phyloP scores from a whole-genome alignment of 148 eudicot species.

The Rheum nobile region DNA sequence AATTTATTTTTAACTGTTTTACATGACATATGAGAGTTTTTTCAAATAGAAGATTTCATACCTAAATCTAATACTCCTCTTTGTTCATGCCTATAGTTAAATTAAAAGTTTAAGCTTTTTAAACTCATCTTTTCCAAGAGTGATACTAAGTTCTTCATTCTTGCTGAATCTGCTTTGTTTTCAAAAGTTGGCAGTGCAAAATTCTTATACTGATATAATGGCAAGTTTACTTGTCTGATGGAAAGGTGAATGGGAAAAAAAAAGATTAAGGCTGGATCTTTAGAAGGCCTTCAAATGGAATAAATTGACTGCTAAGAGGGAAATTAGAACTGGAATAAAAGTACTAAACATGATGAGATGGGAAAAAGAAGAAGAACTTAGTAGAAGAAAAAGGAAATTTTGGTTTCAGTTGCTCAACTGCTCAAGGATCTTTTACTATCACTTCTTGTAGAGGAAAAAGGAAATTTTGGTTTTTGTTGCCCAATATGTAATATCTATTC shows the following conservation, averaged over 20 bases:
- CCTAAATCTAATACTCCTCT: neutral
- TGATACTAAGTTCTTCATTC: neutral
- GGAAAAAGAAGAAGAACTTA: neutral
- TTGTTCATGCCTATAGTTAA: no score
- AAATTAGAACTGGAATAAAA: no score
- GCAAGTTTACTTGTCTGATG: neutral
- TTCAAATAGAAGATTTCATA: neutral
- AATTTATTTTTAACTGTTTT: neutral
- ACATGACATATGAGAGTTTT: neutral
- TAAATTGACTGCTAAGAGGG: no score
- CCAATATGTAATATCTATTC: no score
- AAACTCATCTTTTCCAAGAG: neutral
- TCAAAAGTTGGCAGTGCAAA: neutral
- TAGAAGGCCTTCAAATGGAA: neutral
- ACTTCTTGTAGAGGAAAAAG: no score
- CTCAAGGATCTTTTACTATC: no score
- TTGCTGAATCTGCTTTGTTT: neutral
- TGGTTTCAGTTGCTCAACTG: no score
- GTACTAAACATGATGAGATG: no score
- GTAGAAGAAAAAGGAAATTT: no score
- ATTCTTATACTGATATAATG: neutral
- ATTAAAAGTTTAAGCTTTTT: neutral
- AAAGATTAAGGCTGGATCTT: neutral
- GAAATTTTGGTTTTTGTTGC: no score
- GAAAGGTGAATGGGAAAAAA: neutral